Evolutionary conservation across 768 basidiomycete species (phyloP), one percentile per base, ranked within the genome.

Genomic region (Hebeloma cylindrosporum): DNA sequence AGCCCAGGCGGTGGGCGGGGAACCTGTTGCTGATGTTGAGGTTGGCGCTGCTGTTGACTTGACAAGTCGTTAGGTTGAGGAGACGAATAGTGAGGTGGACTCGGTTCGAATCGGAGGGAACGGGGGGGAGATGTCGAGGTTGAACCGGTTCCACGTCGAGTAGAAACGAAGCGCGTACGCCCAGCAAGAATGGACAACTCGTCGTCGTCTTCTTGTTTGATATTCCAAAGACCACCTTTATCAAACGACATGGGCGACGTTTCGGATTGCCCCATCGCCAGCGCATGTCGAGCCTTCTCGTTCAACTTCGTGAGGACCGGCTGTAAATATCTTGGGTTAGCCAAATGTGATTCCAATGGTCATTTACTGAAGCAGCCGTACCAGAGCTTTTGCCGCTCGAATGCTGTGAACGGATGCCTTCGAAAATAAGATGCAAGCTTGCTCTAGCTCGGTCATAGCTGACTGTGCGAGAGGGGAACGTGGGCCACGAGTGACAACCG

Each of bases 401-500:
- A 79, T 76, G 57, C 77, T 84, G 39, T 77, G 70, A 13, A 59
- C 57, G 17, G 82, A 74, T 0, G 80, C 85, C 52, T 80, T 78
- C 1, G 74, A 67, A 60, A 88, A 88, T n/a, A 89, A 65, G 11
- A 77, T 60, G 47, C 75, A 81, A 0, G 84, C 85, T 31, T 78
- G 74, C 21, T 87, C 84, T 6, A 91, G 70, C 53, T 90, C 84
- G 14, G 69, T 62, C 64, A 89, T 80, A 3, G 88, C 88, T 2
- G 75, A 71, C 9, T 72, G 62, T 0, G 88, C 88, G 8, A 90
- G 60, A 0, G 83, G 78, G 1, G 82, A 86, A 5, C 75, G 68
- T 4, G 88, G 88, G 3, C 83, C 80, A 21, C 84, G 77, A 2
- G 83, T 86, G 2, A 85, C 88, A 14, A 91, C 82, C 3, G 85